Evolutionary conservation across 2,329 filamentous ascomycete genomes (phyloP), one percentile per base, ranked within the genome.

Genomic region (Botrytis sinoallii): DNA sequence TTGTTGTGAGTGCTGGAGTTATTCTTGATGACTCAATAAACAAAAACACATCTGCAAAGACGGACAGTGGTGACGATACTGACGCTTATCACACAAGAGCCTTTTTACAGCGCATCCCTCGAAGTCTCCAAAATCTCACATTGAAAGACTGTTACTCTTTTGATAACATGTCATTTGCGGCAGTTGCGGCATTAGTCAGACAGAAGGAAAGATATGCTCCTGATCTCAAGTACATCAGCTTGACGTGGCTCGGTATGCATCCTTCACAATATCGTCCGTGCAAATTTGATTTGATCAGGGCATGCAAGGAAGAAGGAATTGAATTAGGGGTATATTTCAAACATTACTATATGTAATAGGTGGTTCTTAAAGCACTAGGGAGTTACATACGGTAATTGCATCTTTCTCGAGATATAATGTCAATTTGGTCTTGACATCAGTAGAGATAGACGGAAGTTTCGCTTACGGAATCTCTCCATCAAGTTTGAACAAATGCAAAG

Each of bases 31-130:
- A 48, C 44, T 22, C 44, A 9, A 22, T 22, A 9, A 9, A 9
- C 8, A 46, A 9, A 9, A 22, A 46, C 9, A 48, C 8, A 25
- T 10, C 46, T 48, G 46, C 3, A 48, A 9, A 10, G 20, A 48
- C 4, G 8, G 25, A 14, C 16, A 25, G 7, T 25, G 25, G 22
- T 9, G 10, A 59, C 10, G 25, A n/a, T 42, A 10, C 38, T n/a
- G 10, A 20, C 7, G 1, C 12, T 40, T 10, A 12, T n/a, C 25
- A 46, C 52, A 60, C 10, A n/a, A 32, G 32, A 42, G 52, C 67
- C 29, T 70, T 70, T 40, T 12, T 59, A 44, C 14, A 44, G 25
- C 67, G 67, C 38, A 70, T 70, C 42, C 67, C 67, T 59, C 67
- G 38, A 10, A 35, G 38, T 42, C 22, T 70, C 20, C 38, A 70